Evolutionary conservation across 257 asterid species (phyloP).

Genomic region (Solanum boliviense): DNA sequence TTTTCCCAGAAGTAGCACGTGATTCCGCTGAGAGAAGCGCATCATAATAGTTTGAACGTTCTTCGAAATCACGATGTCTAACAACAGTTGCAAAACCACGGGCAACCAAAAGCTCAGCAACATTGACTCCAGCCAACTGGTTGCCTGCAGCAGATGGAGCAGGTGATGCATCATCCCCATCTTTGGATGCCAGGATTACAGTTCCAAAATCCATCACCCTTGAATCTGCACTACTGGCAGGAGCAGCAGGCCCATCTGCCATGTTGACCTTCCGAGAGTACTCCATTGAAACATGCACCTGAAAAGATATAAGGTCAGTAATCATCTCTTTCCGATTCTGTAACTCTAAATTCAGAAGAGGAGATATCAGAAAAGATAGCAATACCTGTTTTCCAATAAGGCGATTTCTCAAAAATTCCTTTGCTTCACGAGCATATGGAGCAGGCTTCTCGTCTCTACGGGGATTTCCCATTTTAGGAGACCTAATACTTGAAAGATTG

Average conservation of each 20-base stretch:
- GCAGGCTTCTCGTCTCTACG: slow-evolving; percentile 91
- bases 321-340: slow-evolving; percentile 1
- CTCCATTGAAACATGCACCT: slow-evolving; percentile 97
- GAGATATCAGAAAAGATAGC: background rate
- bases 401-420: slow-evolving; percentile 88
- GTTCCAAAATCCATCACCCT: slow-evolving; percentile 95
- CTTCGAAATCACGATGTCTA: slow-evolving; percentile 97
- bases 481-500: slow-evolving; percentile 91
- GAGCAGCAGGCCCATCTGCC: slow-evolving; percentile 59
- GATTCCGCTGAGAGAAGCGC: slow-evolving; percentile 85
- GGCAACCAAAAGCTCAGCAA: slow-evolving; percentile 83
- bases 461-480: slow-evolving; percentile 94
- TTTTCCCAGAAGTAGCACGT: slow-evolving; percentile 79
- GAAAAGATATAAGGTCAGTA: slow-evolving; percentile 1
- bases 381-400: slow-evolving; percentile 82
- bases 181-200: slow-evolving; percentile 61
- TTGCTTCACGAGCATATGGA: slow-evolving; percentile 93
- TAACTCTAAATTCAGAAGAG: background rate
- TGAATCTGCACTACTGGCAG: slow-evolving; percentile 43
- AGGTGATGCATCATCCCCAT: slow-evolving; percentile 44
- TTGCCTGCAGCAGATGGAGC: slow-evolving; percentile 40
- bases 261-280: slow-evolving; percentile 75
- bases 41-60: slow-evolving; percentile 85
- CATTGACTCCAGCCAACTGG: slow-evolving; percentile 51
- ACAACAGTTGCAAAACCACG: slow-evolving; percentile 91